phyloP scores from a whole-genome alignment of 176 grass and related monocot genomes.

The Carex littledalei region DNA sequence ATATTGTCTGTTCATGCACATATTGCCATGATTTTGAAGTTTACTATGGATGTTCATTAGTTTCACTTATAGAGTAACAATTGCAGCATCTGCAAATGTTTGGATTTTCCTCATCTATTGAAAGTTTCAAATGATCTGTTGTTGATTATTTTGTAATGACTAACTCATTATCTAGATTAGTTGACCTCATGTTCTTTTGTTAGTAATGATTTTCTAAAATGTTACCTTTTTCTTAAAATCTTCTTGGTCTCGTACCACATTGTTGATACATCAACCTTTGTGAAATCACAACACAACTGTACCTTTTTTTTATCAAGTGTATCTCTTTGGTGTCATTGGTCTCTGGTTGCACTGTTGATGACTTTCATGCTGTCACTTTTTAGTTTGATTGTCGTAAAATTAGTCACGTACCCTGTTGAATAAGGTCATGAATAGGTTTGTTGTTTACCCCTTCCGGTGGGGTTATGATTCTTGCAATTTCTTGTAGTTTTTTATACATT shows the following conservation, averaged over 20 bases:
- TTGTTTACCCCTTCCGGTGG: background rate
- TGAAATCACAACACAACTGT: background rate
- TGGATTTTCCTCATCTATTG: background rate
- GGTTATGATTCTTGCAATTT: background rate
- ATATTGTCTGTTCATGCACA: background rate
- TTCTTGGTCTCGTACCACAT: background rate
- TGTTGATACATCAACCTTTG: background rate
- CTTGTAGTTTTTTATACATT: background rate
- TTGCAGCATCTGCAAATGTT: background rate
- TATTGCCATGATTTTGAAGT: background rate
- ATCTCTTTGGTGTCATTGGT: background rate
- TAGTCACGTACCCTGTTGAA: background rate
- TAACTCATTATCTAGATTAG: background rate
- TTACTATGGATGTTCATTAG: background rate
- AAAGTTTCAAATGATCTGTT: background rate
- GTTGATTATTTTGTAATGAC: background rate
- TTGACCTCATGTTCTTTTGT: background rate
- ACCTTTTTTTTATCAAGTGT: background rate
- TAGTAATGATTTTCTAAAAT: background rate
- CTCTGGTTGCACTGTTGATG: background rate
- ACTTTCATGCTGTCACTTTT: background rate
- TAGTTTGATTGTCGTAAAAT: background rate
- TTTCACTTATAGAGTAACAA: background rate
- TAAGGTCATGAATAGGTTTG: background rate
- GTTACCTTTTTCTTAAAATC: background rate